A percentile compares a stretch with the other conserved stretches of the same genome.
These are phyloP conservation scores for Talaromyces piceae DNA, from an alignment of 2,329 filamentous ascomycete species.

Conservation along the genomic window DNA sequence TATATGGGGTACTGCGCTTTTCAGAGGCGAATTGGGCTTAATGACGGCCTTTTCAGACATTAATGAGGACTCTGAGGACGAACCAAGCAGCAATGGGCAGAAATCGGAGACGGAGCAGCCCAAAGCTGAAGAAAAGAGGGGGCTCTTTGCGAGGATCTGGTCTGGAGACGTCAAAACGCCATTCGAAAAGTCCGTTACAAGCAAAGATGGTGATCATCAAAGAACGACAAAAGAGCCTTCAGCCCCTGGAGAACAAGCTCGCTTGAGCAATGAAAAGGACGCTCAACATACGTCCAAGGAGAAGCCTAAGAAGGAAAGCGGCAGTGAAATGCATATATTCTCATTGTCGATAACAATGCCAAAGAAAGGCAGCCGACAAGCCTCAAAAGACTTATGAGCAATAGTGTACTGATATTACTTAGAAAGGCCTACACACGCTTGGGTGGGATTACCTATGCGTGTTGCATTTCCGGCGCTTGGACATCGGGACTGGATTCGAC, in stretches of 20 bases:
- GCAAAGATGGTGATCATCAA: constrained; percentile 3
- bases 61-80: constrained; percentile 37
- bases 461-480: background rate
- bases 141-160: constrained; percentile 23
- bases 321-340: constrained; percentile 4
- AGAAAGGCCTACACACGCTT: background rate
- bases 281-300: background rate
- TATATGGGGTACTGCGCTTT: constrained; percentile 65
- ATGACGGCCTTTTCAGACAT: constrained; percentile 80
- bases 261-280: background rate
- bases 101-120: constrained; percentile 39
- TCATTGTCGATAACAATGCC: constrained; percentile 9
- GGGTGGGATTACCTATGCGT: background rate
- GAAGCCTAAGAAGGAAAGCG: background rate
- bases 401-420: background rate
- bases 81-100: constrained; percentile 10
- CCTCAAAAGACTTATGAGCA: background rate
- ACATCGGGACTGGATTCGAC: background rate
- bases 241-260: background rate
- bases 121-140: constrained; percentile 28
- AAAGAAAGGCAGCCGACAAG: background rate
- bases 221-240: constrained; percentile 7
- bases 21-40: constrained; percentile 61
- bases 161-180: constrained; percentile 18
- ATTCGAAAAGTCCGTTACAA: constrained; percentile 5